Base-by-base conservation (phyloP, 345 rosid genomes). In the Citrus cavaleriei region DNA sequence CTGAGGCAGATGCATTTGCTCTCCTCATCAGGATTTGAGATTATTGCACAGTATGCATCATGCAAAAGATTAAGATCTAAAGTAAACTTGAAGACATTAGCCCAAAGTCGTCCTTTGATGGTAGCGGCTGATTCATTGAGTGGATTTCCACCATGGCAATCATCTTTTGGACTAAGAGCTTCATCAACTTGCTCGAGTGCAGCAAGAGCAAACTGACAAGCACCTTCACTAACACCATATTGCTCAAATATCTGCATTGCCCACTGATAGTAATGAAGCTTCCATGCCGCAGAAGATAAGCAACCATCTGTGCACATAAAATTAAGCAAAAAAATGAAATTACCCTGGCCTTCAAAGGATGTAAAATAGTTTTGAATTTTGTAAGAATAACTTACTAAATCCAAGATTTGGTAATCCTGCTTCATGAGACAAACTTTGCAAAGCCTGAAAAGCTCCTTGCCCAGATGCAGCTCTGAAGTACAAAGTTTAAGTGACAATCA, bases 141-240 rank as follows among this genome's bases (percentile, higher is more conserved):
- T 71, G 81, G 67, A 77, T 87, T 87, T 79, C 79, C 81, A 77
- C 63, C 80, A 61, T 32, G 19, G 54, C 78, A 62, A 80, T 83
- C 87, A 69, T 81, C 85, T 81, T 81, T 70, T 81, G 68, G 82
- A 73, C 72, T 73, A 72, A 86, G 83, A 86, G 93, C 95, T 83
- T 94, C 97, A 73, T 96, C 98, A 77, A 96, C 98, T 89, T 94
- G 97, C 91, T 96, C 99, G 80, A 96, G 93, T 80, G 97, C 98
- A 68, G 98, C 98, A 79, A 90, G 93, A 65, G 98, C 97, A 93
- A 96, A 96, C 85, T 91, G 97, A 80, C 88, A 90, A 85, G 99
- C 97, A 81, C 98, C 99, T 82, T 91, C 95, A 78, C 91, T 89
- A 74, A 93, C 81, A 86, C 85, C 86, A 87, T 93, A 91, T 83